Evolutionary conservation across 2,329 filamentous ascomycete genomes (phyloP).

Genomic region (Neodidymelliopsis sp.): DNA sequence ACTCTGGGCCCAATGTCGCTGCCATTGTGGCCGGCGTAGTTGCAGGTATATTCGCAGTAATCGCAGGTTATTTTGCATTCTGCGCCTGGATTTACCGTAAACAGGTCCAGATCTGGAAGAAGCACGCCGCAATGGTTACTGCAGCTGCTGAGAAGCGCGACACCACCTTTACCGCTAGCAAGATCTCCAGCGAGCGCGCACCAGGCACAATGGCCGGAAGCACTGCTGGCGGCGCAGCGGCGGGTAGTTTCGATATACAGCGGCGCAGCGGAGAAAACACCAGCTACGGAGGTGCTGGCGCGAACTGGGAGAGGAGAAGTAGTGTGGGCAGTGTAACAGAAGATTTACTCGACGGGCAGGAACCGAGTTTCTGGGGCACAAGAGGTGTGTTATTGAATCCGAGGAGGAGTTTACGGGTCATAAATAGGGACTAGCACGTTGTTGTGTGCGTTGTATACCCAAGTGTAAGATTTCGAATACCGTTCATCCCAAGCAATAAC

Average conservation of each 20-base stretch:
- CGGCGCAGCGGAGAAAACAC: slow-evolving; percentile 23
- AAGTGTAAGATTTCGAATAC: not conserved
- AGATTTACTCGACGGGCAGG: slow-evolving; percentile 67
- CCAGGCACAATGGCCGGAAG: slow-evolving; percentile 25
- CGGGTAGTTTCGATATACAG: slow-evolving; percentile 29
- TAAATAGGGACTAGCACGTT: slow-evolving; percentile 62
- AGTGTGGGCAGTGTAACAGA: slow-evolving; percentile 61
- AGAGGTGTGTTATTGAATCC: slow-evolving; percentile 69
- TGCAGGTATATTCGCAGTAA: slow-evolving; percentile 69
- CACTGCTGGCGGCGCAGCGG: slow-evolving; percentile 25
- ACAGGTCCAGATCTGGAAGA: slow-evolving; percentile 73
- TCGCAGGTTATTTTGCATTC: slow-evolving; percentile 72
- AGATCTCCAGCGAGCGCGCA: slow-evolving; percentile 35
- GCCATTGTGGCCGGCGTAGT: slow-evolving; percentile 67
- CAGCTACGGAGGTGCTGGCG: slow-evolving; percentile 29
- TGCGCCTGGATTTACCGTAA: slow-evolving; percentile 77
- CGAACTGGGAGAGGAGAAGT: slow-evolving; percentile 44
- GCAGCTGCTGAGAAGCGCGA: slow-evolving; percentile 57
- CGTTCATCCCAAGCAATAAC: not conserved
- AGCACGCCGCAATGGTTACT: slow-evolving; percentile 70
- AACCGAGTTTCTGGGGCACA: slow-evolving; percentile 74
- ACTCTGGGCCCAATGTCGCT: slow-evolving; percentile 56
- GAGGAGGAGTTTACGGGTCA: slow-evolving; percentile 71
- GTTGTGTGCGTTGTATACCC: slow-evolving; percentile 4
- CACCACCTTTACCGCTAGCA: slow-evolving; percentile 36